phyloP scores from a whole-genome alignment of 176 grass and related monocot species.

The Carex kokanica region DNA sequence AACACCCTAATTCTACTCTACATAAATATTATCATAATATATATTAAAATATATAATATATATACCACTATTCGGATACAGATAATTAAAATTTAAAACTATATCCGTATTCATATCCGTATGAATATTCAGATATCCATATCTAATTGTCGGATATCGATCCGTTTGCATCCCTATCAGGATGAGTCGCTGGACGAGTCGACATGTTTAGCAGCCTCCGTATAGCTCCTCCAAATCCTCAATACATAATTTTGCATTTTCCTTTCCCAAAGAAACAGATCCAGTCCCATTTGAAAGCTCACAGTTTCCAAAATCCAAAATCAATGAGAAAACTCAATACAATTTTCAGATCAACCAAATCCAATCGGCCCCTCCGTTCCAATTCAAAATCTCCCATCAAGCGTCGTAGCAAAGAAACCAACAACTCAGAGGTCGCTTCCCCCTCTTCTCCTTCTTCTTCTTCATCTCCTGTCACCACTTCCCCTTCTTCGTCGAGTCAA shows the following conservation, averaged over 20 bases:
- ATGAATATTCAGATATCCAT: too few species aligned
- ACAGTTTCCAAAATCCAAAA: neutral
- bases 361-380: neutral
- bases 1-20: too few species aligned
- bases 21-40: too few species aligned
- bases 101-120: too few species aligned
- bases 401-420: neutral
- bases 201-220: neutral
- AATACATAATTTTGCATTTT: neutral
- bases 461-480: neutral
- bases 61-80: too few species aligned
- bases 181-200: too few species aligned
- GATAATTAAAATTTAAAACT: too few species aligned
- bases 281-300: neutral
- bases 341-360: conserved; percentile 45
- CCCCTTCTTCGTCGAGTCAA: neutral
- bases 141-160: too few species aligned
- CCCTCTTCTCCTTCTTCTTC: neutral
- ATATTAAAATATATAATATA: too few species aligned
- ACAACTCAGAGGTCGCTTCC: neutral
- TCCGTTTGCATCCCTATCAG: too few species aligned
- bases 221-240: neutral
- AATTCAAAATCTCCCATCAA: conserved; percentile 21
- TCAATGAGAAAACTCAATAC: conserved; percentile 41
- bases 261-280: neutral